Conservation (phyloP, 2,329 filamentous ascomycete species). For the Fusarium staphyleae region DNA sequence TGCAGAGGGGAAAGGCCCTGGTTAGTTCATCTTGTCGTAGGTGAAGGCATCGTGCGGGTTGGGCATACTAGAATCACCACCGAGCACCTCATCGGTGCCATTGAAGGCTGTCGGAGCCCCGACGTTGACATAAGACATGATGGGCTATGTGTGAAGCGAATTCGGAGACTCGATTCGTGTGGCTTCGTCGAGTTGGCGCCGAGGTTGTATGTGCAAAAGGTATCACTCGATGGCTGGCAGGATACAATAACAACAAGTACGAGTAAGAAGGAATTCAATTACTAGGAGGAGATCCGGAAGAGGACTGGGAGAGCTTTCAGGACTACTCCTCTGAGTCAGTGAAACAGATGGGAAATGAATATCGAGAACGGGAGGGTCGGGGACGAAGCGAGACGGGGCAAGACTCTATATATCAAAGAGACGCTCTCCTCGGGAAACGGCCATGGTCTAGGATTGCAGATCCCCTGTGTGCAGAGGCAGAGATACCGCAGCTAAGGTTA, state of each 20-base stretch:
- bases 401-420: conserved; percentile 27
- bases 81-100: conserved; percentile 68
- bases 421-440: too few relatives aligned
- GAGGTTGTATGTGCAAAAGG: not conserved
- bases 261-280: not conserved
- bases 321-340: not conserved
- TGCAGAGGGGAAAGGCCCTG: conserved; percentile 47
- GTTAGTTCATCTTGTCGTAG: not conserved
- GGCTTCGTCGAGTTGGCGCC: not conserved
- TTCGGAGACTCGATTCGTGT: conserved; percentile 17
- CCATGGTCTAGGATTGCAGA: conserved; percentile 9
- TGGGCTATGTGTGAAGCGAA: conserved; percentile 16
- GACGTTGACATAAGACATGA: conserved; percentile 67
- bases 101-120: conserved; percentile 68
- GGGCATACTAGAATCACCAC: conserved; percentile 79
- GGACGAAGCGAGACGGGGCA: conserved; percentile 6
- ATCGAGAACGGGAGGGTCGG: conserved; percentile 8
- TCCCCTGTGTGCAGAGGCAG: not conserved
- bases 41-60: not conserved
- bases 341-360: conserved; percentile 8
- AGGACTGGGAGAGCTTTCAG: too few relatives aligned
- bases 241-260: not conserved
- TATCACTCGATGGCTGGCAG: not conserved
- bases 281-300: not conserved
- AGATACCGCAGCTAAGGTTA: conserved; percentile 10